Percentiles rank a stretch among this genome's conserved stretches.
Evolutionary conservation across 2,329 filamentous ascomycete genomes (phyloP).

Genomic region (Didymella arachidicola): DNA sequence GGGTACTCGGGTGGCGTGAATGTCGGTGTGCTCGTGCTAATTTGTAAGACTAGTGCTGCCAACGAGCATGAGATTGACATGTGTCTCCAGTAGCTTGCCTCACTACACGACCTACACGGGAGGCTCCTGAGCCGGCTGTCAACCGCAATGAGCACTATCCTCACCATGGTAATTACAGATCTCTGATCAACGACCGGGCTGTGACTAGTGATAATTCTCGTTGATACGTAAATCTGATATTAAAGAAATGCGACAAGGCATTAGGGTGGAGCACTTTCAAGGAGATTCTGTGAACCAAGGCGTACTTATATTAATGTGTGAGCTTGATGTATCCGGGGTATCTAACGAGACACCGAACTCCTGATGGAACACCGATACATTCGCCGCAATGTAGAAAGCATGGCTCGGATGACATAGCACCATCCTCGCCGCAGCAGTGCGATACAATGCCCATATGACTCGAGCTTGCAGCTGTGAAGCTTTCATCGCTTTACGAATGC

Average conservation of each 20-base stretch:
- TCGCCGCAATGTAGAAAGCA: not conserved
- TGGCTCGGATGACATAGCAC: not conserved
- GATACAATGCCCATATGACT: not conserved
- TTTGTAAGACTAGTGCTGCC: constrained; percentile 20
- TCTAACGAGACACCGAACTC: constrained; percentile 7
- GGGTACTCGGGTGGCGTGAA: constrained; percentile 27
- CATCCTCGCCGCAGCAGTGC: not conserved
- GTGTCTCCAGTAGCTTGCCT: constrained; percentile 10
- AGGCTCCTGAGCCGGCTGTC: not conserved
- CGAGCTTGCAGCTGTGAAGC: not conserved
- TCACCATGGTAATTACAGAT: not conserved
- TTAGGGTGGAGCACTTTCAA: not conserved
- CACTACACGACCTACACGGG: not conserved
- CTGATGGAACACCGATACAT: not conserved
- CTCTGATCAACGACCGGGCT: not conserved
- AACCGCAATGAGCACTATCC: not conserved
- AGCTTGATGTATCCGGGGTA: constrained; percentile 12
- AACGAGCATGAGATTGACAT: constrained; percentile 12
- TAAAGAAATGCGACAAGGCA: not conserved
- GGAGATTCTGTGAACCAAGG: not conserved
- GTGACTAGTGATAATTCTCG: not conserved
- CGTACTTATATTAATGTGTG: not conserved
- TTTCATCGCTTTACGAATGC: not conserved
- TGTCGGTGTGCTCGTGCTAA: constrained; percentile 31
- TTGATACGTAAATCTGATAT: not conserved